Evolutionary conservation across 495 filamentous ascomycete genomes (phyloP).

Genomic region (Tetracladium setigerum): DNA sequence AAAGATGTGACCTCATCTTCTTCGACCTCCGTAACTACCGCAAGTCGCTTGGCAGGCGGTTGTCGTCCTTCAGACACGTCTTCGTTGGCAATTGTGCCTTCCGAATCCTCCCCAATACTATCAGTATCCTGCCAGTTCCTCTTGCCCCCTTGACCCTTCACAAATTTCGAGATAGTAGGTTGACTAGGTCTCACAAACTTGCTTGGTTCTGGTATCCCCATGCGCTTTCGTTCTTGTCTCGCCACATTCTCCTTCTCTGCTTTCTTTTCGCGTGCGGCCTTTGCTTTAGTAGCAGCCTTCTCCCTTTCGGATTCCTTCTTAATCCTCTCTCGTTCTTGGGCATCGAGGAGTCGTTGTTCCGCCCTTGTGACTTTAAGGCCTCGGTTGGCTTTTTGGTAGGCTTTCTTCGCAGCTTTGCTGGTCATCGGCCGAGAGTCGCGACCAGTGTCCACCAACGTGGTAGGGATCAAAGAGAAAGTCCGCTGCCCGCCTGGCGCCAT

Average conservation of each 20-base stretch:
- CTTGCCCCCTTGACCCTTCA: slow-evolving; percentile 16
- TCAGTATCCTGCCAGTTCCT: slow-evolving; percentile 15
- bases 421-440: slow-evolving; percentile 35
- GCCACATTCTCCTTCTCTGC: slow-evolving; percentile 34
- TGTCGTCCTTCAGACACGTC: not conserved
- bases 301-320: slow-evolving; percentile 39
- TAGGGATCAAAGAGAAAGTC: slow-evolving; percentile 32
- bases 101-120: slow-evolving; percentile 8
- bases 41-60: not conserved
- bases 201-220: slow-evolving; percentile 36
- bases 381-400: slow-evolving; percentile 28
- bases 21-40: not conserved
- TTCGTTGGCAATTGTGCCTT: not conserved
- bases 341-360: slow-evolving; percentile 17
- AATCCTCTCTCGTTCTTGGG: slow-evolving; percentile 11
- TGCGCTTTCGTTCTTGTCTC: slow-evolving; percentile 34
- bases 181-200: slow-evolving; percentile 38
- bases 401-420: slow-evolving; percentile 36
- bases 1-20: slow-evolving; percentile 1
- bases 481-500: slow-evolving; percentile 34
- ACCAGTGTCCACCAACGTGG: slow-evolving; percentile 20
- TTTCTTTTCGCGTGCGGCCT: slow-evolving; percentile 37
- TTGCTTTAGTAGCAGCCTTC: slow-evolving; percentile 29
- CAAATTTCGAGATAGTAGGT: slow-evolving; percentile 36
- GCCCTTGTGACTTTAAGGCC: slow-evolving; percentile 19